phyloP scores from a whole-genome alignment of 176 grass and related monocot genomes.

The Saccharum officinarum region DNA sequence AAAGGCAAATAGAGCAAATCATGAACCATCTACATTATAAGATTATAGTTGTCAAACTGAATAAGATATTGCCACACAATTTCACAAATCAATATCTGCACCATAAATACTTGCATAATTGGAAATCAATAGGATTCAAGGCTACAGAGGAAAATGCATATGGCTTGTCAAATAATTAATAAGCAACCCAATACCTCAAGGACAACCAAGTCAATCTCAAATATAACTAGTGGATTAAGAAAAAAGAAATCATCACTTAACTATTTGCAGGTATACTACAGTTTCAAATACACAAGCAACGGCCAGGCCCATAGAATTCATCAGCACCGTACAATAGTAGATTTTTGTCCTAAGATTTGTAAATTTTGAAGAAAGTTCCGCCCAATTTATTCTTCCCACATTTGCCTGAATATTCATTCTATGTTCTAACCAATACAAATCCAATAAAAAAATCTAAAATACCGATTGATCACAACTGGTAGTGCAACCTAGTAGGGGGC shows the following conservation, averaged over 20 bases:
- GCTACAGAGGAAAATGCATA: background rate
- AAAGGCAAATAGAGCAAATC: background rate
- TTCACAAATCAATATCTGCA: background rate
- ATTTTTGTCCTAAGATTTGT: background rate
- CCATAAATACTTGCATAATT: background rate
- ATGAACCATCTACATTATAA: background rate
- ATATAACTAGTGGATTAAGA: background rate
- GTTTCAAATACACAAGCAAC: background rate
- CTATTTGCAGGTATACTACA: background rate
- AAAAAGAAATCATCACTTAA: background rate
- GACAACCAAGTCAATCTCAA: background rate
- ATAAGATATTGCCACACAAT: slow-evolving; percentile 2
- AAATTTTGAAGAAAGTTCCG: background rate
- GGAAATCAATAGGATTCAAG: background rate
- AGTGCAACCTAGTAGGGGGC: background rate
- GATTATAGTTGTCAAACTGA: background rate
- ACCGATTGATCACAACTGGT: background rate
- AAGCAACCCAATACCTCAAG: background rate
- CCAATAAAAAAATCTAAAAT: background rate
- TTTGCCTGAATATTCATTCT: background rate
- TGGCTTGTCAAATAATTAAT: background rate
- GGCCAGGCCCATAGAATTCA: background rate
- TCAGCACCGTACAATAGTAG: background rate
- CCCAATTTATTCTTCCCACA: background rate
- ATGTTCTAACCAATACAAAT: background rate